Evolutionary conservation across 257 asterid genomes (phyloP), one percentile per base, ranked within the genome.

Genomic region (Plectranthus barbatus): DNA sequence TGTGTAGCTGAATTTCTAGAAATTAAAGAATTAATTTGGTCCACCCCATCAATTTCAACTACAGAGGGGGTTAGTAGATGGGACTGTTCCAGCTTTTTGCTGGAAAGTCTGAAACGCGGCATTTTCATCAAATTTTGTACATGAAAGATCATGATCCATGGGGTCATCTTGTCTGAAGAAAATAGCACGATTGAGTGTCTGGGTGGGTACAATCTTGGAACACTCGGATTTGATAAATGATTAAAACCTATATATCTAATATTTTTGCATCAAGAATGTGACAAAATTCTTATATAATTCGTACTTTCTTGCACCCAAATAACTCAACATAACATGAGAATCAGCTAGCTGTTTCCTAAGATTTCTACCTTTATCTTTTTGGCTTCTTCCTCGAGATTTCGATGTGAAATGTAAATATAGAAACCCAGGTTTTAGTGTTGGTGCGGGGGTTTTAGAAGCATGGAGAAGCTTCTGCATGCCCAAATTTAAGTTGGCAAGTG

Each of bases 21-120:
- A n/a, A n/a, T n/a, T n/a, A n/a, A n/a, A n/a, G n/a, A 33, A 47
- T 6, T 34, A 50, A 48, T 66, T 56, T 42, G 61, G 68, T 51
- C 56, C 67, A 71, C 50, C 65, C 19, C 15, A 45, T 74, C 59
- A 46, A 50, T 69, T 47, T 44, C 69, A 56, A 56, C n/a, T 65
- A 42, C 42, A 57, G 31, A 1, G 31, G 52, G 62, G 31, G 45
- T 31, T 67, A 57, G 46, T 41, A 47, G 58, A 72, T 64, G 76
- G 75, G 73, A 64, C 19, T 69, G 42, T 54, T 72, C 71, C 82
- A 77, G 82, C 79, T 66, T 20, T 15, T n/a, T 9, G 71, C 65
- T 47, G 72, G 82, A 77, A 47, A 70, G 76, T 49, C 76, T 57
- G 56, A 55, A 36, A n/a, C n/a, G n/a, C n/a, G n/a, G n/a, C n/a